phyloP scores from a whole-genome alignment of 257 asterid species.

The Plantago elongata region DNA sequence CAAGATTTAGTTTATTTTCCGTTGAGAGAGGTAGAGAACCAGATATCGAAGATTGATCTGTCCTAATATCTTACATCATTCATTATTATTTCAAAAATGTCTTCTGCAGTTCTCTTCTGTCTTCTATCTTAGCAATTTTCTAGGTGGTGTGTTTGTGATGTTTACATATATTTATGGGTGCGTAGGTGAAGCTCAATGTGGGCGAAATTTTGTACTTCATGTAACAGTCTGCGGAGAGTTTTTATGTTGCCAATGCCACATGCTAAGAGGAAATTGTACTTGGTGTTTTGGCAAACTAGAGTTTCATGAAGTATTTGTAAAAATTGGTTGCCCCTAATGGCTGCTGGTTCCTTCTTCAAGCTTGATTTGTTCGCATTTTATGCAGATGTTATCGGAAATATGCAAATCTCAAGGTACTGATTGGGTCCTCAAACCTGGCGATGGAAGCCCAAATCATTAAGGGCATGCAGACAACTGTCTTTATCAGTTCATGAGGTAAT shows the following conservation, averaged over 20 bases:
- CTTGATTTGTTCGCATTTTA: background rate
- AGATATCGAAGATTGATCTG: background rate
- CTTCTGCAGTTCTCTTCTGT: background rate
- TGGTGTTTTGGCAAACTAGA: background rate
- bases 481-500: slow-evolving; percentile 9
- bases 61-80: too few species aligned
- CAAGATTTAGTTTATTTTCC: background rate
- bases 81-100: too few species aligned
- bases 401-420: slow-evolving; percentile 53
- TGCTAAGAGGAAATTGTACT: too few species aligned
- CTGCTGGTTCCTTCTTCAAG: background rate
- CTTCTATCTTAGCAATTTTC: background rate
- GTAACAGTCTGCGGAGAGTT: too few species aligned
- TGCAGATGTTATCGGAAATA: slow-evolving; percentile 68
- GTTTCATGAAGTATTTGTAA: background rate
- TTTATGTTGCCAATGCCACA: too few species aligned
- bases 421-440: slow-evolving; percentile 64
- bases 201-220: background rate
- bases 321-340: background rate
- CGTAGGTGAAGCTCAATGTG: background rate
- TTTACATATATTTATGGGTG: too few species aligned
- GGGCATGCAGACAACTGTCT: slow-evolving; percentile 6
- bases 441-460: slow-evolving; percentile 33
- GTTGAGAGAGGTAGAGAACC: background rate
- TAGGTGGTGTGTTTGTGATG: background rate